Base-by-base conservation (phyloP, 192 early-diverging fungal species). In the Ramicandelaber brevisporus region DNA sequence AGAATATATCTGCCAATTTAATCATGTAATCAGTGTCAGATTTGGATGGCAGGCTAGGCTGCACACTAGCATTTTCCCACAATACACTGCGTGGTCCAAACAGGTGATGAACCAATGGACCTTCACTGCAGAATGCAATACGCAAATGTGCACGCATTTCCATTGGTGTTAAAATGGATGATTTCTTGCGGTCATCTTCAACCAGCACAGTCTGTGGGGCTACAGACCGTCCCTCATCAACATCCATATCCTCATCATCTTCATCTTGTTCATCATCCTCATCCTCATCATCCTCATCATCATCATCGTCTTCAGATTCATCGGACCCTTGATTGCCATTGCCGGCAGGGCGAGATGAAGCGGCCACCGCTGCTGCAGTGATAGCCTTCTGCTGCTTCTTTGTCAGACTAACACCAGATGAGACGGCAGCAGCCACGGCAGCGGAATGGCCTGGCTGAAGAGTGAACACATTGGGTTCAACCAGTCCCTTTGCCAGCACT, bases 1-100 rank as follows among this genome's bases (percentile, higher is more conserved):
- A 99, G 52, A 93, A 99, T 49, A 89, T 85, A 44, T 78, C 59
- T 7, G 69, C 63, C 14, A 55, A 45, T 13, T 50, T 61, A 1
- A 41, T 50, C 21, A 55, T 59, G 31, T 50, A 45, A n/a, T n/a
- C n/a, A n/a, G n/a, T n/a, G n/a, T n/a, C n/a, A n/a, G n/a, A n/a
- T n/a, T n/a, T n/a, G n/a, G n/a, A n/a, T n/a, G n/a, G n/a, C n/a
- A n/a, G n/a, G n/a, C n/a, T n/a, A n/a, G n/a, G n/a, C n/a, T n/a
- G n/a, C n/a, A n/a, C n/a, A n/a, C n/a, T n/a, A n/a, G n/a, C n/a
- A n/a, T n/a, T n/a, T n/a, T n/a, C n/a, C n/a, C n/a, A n/a, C n/a
- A n/a, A n/a, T n/a, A n/a, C n/a, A n/a, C n/a, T n/a, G n/a, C n/a
- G n/a, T n/a, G n/a, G 44, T 28, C 85, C 81, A 50, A 79, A 96